phyloP scores from a whole-genome alignment of 495 filamentous ascomycete species.

The Acidomyces sp. region DNA sequence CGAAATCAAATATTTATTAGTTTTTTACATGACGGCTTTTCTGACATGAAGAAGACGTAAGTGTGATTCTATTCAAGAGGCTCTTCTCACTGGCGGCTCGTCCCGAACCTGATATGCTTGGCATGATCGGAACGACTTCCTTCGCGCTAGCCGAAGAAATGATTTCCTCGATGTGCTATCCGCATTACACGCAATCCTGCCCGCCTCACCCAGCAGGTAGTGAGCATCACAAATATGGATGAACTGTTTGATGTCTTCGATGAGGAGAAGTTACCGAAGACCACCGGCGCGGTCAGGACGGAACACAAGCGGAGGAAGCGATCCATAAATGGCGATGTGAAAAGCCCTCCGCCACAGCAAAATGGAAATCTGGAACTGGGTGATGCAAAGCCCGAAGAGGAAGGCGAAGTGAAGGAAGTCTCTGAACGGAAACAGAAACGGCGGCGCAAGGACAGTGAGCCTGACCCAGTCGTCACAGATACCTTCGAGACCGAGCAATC shows the following conservation, averaged over 20 bases:
- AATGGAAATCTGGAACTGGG: conserved; percentile 19
- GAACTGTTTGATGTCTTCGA: conserved; percentile 33
- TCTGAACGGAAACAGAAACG: conserved; percentile 56
- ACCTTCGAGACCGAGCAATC: conserved; percentile 93
- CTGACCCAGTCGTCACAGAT: conserved; percentile 79
- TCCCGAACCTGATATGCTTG: too few relatives aligned
- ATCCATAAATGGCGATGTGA: conserved; percentile 64
- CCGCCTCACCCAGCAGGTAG: too few relatives aligned
- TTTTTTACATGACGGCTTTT: too few relatives aligned
- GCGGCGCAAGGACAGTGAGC: conserved; percentile 54
- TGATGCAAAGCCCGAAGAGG: conserved; percentile 28
- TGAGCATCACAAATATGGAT: conserved; percentile 19
- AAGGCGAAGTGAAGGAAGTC: conserved; percentile 17
- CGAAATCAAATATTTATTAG: too few relatives aligned
- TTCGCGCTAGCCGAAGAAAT: too few relatives aligned
- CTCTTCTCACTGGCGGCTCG: too few relatives aligned
- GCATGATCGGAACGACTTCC: too few relatives aligned
- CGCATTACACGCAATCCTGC: too few relatives aligned
- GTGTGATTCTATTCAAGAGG: too few relatives aligned
- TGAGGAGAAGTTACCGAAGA: conserved; percentile 17
- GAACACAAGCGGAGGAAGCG: conserved; percentile 36
- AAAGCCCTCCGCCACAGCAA: conserved; percentile 29
- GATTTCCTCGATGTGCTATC: too few relatives aligned
- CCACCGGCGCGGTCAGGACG: conserved; percentile 8
- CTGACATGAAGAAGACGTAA: too few relatives aligned